A percentile compares a stretch with the other conserved stretches of the same genome.
Conservation (phyloP, 495 filamentous ascomycete species). For the Wilcoxina mikolae region DNA sequence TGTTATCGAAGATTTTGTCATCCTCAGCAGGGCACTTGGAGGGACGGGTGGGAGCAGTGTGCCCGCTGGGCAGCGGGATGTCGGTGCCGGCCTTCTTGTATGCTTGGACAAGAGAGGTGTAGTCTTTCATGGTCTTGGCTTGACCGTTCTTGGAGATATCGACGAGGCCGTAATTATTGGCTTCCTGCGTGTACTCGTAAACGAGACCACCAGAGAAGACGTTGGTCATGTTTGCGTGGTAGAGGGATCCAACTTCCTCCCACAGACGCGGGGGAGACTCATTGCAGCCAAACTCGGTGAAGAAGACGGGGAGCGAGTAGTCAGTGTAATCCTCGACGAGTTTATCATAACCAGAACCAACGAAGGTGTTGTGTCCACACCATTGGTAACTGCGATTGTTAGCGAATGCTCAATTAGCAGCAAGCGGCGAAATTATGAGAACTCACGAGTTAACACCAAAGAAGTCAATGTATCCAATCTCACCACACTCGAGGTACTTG, state of each 20-base stretch:
- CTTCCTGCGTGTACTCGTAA: slow-evolving; percentile 84
- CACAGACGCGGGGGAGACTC: slow-evolving; percentile 61
- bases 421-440: not conserved
- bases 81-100: slow-evolving; percentile 10
- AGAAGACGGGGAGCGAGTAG: slow-evolving; percentile 94
- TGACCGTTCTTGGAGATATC: slow-evolving; percentile 46
- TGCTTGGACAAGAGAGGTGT: slow-evolving; percentile 48
- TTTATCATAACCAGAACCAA: slow-evolving; percentile 65
- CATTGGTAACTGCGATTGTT: slow-evolving; percentile 62
- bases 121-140: slow-evolving; percentile 53
- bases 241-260: slow-evolving; percentile 66
- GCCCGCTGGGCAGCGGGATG: slow-evolving; percentile 11
- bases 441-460: slow-evolving; percentile 56
- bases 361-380: slow-evolving; percentile 75
- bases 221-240: slow-evolving; percentile 67
- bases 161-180: slow-evolving; percentile 65
- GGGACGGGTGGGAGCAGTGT: slow-evolving; percentile 14
- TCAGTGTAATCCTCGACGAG: slow-evolving; percentile 82
- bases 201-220: slow-evolving; percentile 95
- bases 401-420: too few relatives aligned
- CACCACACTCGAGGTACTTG: slow-evolving; percentile 89
- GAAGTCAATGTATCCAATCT: slow-evolving; percentile 86
- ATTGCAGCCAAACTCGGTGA: slow-evolving; percentile 96
- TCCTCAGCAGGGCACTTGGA: slow-evolving; percentile 15
- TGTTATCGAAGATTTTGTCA: slow-evolving; percentile 18